Percentiles rank a stretch among this genome's conserved stretches.
These are phyloP conservation scores for Cystofilobasidium ferigula DNA, from an alignment of 768 basidiomycete genomes.

Conservation along the genomic window DNA sequence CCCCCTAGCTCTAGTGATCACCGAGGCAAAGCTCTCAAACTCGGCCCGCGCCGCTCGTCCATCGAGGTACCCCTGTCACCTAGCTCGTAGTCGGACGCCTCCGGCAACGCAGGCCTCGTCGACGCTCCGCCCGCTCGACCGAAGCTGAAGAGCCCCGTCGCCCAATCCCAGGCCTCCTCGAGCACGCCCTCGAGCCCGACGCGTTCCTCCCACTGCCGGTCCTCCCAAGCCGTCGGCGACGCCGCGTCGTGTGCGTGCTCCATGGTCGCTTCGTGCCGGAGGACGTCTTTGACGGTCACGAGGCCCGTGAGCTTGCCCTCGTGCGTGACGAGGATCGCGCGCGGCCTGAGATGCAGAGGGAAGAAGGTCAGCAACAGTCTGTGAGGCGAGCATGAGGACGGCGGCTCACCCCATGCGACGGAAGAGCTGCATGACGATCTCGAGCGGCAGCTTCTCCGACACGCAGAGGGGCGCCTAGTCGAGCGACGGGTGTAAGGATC, in stretches of 20 bases:
- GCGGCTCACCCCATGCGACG: slow-evolving; percentile 76
- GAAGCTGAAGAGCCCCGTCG: neutral
- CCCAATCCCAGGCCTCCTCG: slow-evolving; percentile 27
- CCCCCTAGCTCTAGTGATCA: too few relatives aligned
- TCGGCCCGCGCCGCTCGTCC: neutral
- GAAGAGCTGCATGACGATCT: slow-evolving; percentile 96
- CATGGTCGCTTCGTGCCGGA: slow-evolving; percentile 59
- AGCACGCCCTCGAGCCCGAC: slow-evolving; percentile 30
- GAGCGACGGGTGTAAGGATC: neutral
- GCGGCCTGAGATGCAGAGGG: slow-evolving; percentile 55
- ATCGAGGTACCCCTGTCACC: neutral
- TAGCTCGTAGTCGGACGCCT: slow-evolving; percentile 11
- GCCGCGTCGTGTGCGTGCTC: slow-evolving; percentile 31
- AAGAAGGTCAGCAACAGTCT: neutral
- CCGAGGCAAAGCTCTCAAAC: neutral
- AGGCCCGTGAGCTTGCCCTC: slow-evolving; percentile 71
- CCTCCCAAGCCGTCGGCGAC: slow-evolving; percentile 25
- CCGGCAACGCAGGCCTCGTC: neutral
- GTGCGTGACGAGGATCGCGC: slow-evolving; percentile 88
- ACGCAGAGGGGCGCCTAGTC: slow-evolving; percentile 87
- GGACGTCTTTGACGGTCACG: slow-evolving; percentile 89
- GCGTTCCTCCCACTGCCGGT: slow-evolving; percentile 28
- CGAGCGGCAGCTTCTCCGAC: slow-evolving; percentile 78
- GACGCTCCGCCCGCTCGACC: neutral
- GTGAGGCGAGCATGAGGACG: neutral